These are phyloP conservation scores for Backusella sp. DNA, from an alignment of 192 early-diverging fungal species.

Conservation along the genomic window DNA sequence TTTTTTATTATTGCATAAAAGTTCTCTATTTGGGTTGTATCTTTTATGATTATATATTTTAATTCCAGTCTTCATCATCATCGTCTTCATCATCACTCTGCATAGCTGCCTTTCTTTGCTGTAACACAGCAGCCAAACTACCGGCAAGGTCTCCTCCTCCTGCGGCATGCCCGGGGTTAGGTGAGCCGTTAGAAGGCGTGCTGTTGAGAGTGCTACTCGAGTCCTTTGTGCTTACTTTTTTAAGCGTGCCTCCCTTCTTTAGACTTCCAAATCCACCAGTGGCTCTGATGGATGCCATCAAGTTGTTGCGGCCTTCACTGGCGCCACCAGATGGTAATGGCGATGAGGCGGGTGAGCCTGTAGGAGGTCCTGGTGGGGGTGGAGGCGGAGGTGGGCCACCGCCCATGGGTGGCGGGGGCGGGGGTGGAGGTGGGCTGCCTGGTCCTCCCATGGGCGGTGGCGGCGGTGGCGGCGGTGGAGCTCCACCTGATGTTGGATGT, in stretches of 20 bases:
- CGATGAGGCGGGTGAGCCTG: not conserved
- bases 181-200: not conserved
- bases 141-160: slow-evolving; percentile 11
- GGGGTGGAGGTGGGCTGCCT: not conserved
- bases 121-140: slow-evolving; percentile 24
- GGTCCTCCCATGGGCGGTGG: not conserved
- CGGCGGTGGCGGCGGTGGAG: not conserved
- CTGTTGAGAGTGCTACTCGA: not conserved
- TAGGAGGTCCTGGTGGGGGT: slow-evolving; percentile 17
- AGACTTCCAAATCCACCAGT: slow-evolving; percentile 45
- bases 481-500: not conserved
- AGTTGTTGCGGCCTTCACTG: slow-evolving; percentile 33
- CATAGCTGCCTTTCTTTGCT: slow-evolving; percentile 25
- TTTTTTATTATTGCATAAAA: not conserved
- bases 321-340: not conserved
- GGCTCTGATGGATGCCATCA: slow-evolving; percentile 47
- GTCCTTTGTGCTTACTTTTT: not conserved
- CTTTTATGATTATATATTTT: not conserved
- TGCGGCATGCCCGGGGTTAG: not conserved
- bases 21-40: not conserved
- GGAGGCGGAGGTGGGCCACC: not conserved
- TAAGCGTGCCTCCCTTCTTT: slow-evolving; percentile 31
- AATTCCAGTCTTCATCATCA: slow-evolving; percentile 34
- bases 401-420: not conserved
- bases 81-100: slow-evolving; percentile 35